phyloP scores from a whole-genome alignment of 2,329 filamentous ascomycete genomes.

The Alternaria rosae region DNA sequence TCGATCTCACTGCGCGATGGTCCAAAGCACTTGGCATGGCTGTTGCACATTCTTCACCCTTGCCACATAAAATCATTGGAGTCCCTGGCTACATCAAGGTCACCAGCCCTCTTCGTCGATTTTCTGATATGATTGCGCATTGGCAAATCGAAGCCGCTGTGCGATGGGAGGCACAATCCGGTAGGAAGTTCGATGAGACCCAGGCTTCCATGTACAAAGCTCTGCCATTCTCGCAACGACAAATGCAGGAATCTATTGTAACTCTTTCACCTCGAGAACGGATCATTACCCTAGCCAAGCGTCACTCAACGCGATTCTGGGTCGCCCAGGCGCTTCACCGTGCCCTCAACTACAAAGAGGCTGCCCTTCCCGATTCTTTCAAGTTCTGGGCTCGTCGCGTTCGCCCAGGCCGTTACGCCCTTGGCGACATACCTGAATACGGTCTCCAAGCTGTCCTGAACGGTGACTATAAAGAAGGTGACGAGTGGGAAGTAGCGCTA shows the following conservation, averaged over 20 bases:
- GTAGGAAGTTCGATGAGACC: slow-evolving; percentile 50
- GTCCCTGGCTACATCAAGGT: slow-evolving; percentile 63
- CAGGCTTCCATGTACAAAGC: slow-evolving; percentile 45
- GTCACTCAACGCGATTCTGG: slow-evolving; percentile 57
- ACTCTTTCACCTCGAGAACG: slow-evolving; percentile 54
- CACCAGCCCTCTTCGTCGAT: slow-evolving; percentile 68
- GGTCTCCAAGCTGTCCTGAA: slow-evolving; percentile 21
- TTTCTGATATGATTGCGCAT: slow-evolving; percentile 66
- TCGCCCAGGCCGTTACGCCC: not conserved
- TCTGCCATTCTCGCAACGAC: slow-evolving; percentile 60
- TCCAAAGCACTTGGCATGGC: slow-evolving; percentile 51
- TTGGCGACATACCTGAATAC: slow-evolving; percentile 30
- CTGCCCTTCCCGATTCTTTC: slow-evolving; percentile 59
- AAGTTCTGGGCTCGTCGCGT: slow-evolving; percentile 36
- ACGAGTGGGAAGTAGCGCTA: slow-evolving; percentile 57
- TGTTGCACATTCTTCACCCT: slow-evolving; percentile 56
- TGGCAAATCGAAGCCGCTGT: slow-evolving; percentile 71
- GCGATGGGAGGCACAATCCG: slow-evolving; percentile 60
- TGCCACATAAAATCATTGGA: slow-evolving; percentile 61
- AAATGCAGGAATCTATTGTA: slow-evolving; percentile 59
- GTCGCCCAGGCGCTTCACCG: slow-evolving; percentile 62
- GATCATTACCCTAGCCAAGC: slow-evolving; percentile 52
- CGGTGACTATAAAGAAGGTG: slow-evolving; percentile 44
- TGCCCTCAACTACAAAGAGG: slow-evolving; percentile 64
- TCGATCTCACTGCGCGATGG: slow-evolving; percentile 52